Base-by-base conservation (phyloP, 768 basidiomycete genomes). In the Galerina sulciceps region DNA sequence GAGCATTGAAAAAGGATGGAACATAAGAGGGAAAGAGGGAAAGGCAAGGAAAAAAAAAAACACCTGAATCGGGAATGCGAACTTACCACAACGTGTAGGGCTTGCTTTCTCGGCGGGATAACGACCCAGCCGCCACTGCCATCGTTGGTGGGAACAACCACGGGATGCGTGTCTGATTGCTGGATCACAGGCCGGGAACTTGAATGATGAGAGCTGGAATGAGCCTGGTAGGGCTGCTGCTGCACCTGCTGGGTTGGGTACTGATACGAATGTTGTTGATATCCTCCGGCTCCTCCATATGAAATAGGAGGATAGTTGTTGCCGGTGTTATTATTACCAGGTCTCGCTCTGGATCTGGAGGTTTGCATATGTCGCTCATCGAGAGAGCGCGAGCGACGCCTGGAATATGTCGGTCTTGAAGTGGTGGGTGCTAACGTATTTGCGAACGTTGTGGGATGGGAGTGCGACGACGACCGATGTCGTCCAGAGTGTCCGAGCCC, bases 71-170 rank as follows among this genome's bases (percentile, higher is more conserved):
- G 35, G 15, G 8, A 51, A 57, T 6, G 34, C 22, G 18, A 31
- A 50, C 61, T 50, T 26, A 63, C 62, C 35, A 57, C 15, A 14
- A 48, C 43, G 4, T 45, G 57, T 15, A 57, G 9, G 9, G 38
- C 40, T n/a, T 59, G 23, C 9, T 52, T 58, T 22, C 14, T 13
- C 2, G 46, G 58, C 1, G 55, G 58, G 10, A 57, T 47, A 31
- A 57, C 47, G 1, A 55, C 13, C 51, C 53, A 63, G 3, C 58
- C 62, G 15, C 55, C 58, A 38, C 48, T 35, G 4, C 62, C 58
- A 35, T 63, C 59, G 6, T 57, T 42, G 2, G 59, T 47, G 10
- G 62, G 62, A 18, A 57, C n/a, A 6, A 59, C 42, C 1, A 57
- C 53, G 13, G 58, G 53, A 9, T 54, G 56, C n/a, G 15, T 47